Conservation (phyloP, 1,284 basidiomycete genomes). For the Fereydounia khargensis region DNA sequence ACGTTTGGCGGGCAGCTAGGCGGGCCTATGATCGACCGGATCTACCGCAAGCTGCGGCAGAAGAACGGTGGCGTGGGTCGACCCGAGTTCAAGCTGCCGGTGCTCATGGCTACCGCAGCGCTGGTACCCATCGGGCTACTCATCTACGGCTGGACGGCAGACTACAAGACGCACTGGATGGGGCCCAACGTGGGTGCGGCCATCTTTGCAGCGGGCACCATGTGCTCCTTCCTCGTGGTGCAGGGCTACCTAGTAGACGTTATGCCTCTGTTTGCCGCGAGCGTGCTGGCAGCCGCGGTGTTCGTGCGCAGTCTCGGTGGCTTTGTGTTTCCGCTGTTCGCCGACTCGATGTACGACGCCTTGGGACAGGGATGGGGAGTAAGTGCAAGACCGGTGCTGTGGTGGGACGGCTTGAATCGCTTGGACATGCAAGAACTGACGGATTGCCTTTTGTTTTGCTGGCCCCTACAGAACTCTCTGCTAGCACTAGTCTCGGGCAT, state of each 20-base stretch:
- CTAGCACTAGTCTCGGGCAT: slow-evolving; percentile 45
- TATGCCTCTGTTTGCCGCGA: slow-evolving; percentile 53
- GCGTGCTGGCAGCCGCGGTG: slow-evolving; percentile 48
- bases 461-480: slow-evolving; percentile 25
- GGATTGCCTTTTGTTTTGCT: not conserved
- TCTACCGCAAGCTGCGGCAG: slow-evolving; percentile 63
- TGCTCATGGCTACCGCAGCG: slow-evolving; percentile 66
- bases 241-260: slow-evolving; percentile 48
- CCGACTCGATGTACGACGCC: slow-evolving; percentile 38
- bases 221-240: slow-evolving; percentile 32
- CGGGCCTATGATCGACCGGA: slow-evolving; percentile 63
- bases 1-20: slow-evolving; percentile 63
- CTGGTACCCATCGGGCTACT: slow-evolving; percentile 66
- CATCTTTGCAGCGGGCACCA: slow-evolving; percentile 19
- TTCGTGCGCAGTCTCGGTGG: slow-evolving; percentile 50
- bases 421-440: too few species aligned
- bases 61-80: slow-evolving; percentile 64
- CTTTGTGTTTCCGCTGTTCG: slow-evolving; percentile 52
- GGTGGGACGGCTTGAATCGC: too few species aligned
- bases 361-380: slow-evolving; percentile 54
- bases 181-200: slow-evolving; percentile 62
- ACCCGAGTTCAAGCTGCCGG: slow-evolving; percentile 60
- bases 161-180: slow-evolving; percentile 67
- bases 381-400: not conserved
- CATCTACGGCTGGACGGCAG: slow-evolving; percentile 68